Conservation (phyloP, 2,329 filamentous ascomycete genomes). For the Aspergillus uvarum region DNA sequence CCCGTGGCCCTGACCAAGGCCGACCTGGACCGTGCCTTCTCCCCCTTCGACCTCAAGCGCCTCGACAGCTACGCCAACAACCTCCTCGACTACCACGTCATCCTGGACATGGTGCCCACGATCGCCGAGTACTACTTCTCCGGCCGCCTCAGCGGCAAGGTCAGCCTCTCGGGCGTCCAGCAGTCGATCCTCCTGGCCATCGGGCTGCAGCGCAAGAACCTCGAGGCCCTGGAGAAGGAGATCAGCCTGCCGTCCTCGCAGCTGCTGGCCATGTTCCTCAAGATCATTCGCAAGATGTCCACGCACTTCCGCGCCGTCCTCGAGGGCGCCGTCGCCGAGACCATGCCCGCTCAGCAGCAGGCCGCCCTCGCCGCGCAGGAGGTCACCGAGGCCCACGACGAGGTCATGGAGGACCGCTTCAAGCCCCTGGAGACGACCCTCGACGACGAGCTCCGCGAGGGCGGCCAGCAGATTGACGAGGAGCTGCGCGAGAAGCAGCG, state of each 20-base stretch:
- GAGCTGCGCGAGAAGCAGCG: constrained; percentile 76
- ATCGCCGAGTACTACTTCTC: constrained; percentile 84
- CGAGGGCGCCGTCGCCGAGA: constrained; percentile 68
- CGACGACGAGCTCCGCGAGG: constrained; percentile 81
- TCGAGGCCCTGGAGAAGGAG: constrained; percentile 79
- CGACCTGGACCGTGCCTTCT: constrained; percentile 75
- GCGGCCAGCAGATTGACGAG: constrained; percentile 70
- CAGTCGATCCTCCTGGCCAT: constrained; percentile 84
- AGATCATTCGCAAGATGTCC: constrained; percentile 86
- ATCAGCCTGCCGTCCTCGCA: constrained; percentile 72
- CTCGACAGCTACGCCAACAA: constrained; percentile 95
- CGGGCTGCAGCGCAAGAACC: constrained; percentile 84
- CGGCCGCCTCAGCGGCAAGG: constrained; percentile 64
- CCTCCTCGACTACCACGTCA: constrained; percentile 96
- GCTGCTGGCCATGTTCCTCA: constrained; percentile 94
- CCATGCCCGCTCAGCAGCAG: constrained; percentile 60
- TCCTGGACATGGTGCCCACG: constrained; percentile 83
- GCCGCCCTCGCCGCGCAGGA: constrained; percentile 29
- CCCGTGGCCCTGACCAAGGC: constrained; percentile 64
- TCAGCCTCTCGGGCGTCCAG: constrained; percentile 79
- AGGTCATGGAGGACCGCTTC: constrained; percentile 64
- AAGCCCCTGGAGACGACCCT: constrained; percentile 69
- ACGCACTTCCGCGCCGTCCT: constrained; percentile 74
- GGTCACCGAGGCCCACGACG: constrained; percentile 66
- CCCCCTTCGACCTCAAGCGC: constrained; percentile 91